Evolutionary conservation across 2,329 filamentous ascomycete genomes (phyloP), one percentile per base, ranked within the genome.

Genomic region (Penicillium occitanis): DNA sequence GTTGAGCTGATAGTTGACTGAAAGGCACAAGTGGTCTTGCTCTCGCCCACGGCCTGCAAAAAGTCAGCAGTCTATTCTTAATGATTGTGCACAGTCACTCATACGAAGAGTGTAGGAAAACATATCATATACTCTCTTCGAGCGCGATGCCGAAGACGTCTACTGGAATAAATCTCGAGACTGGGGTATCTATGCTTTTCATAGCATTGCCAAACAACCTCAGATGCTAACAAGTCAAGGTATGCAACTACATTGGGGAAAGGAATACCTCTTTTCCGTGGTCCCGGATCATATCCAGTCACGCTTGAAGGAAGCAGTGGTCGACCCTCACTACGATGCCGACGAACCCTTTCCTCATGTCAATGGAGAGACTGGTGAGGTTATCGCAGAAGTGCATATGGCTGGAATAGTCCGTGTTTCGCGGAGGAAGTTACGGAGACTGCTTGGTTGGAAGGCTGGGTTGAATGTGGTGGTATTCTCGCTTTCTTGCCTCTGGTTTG

Each of bases 61-160:
- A 59, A 46, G 62, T 64, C 10, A 14, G 30, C 28, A 11, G 17
- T 35, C 19, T 25, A 17, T 46, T 46, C 0, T 30, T 40, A 2
- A 30, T 30, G 1, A 25, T 46, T 3, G 0, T 30, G 11, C 11
- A 17, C 8, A 37, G 7, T 35, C 5, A 37, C 25, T 60, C 14
- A 84, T 0, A 74, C 86, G 28, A 53, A 57, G 19, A 71, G 62
- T 19, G 3, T 22, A 64, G 53, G 62, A 35, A 50, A 50, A 59
- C 8, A 58, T 64, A 25, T n/a, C 35, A 11, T 64, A 64, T 53
- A 40, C 13, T 7, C 40, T 64, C 5, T 64, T 64, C 28, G 62
- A 64, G 28, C 40, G 62, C 28, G 62, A 64, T 48, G 33, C 62
- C 17, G 42, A 64, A 46, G 30, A 64, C 11, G 35, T 30, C 5